Percentiles rank a stretch among this genome's conserved stretches.
Conservation (phyloP, 345 rosid genomes). For the Eucalyptus albens region DNA sequence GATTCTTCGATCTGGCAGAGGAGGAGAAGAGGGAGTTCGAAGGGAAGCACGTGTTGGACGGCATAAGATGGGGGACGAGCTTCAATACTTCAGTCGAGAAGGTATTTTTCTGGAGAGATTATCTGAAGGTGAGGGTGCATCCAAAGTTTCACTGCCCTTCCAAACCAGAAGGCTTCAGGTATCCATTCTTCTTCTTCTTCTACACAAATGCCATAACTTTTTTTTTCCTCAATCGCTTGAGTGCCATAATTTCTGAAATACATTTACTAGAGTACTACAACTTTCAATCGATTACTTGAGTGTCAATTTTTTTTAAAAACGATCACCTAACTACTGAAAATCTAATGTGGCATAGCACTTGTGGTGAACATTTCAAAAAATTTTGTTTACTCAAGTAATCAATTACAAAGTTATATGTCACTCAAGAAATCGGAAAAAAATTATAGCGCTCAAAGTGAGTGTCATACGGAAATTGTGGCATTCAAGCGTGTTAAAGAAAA, state of each 20-base stretch:
- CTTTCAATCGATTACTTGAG: no score
- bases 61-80: constrained; percentile 46
- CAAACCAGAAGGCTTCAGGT: constrained; percentile 37
- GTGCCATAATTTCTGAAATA: background rate
- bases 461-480: accelerated
- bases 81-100: constrained; percentile 30
- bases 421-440: accelerated
- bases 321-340: background rate
- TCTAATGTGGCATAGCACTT: background rate
- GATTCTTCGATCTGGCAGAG: constrained; percentile 30
- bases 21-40: constrained; percentile 30
- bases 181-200: background rate
- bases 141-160: constrained; percentile 29
- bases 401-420: accelerated
- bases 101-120: constrained; percentile 39
- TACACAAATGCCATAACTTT: background rate
- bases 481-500: no score
- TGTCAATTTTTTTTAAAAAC: no score
- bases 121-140: constrained; percentile 26
- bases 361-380: background rate
- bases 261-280: no score
- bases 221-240: background rate
- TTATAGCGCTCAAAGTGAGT: background rate
- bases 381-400: background rate
- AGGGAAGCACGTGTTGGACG: constrained; percentile 38